These are phyloP conservation scores for Phyllosticta ampelicida DNA, from an alignment of 2,329 filamentous ascomycete species.

Conservation along the genomic window DNA sequence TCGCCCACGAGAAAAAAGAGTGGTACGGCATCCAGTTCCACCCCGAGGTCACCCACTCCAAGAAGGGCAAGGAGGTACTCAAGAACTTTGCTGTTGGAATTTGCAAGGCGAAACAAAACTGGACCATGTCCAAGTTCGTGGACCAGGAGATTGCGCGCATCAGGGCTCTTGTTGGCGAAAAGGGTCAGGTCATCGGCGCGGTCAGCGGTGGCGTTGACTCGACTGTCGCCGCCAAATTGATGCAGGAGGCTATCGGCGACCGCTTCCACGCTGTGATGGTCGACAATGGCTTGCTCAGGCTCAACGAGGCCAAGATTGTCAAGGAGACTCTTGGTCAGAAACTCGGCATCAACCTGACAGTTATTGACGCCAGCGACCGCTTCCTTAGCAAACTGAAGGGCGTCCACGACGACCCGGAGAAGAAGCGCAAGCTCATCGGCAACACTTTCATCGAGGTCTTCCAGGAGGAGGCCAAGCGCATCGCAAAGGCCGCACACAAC, in stretches of 20 bases:
- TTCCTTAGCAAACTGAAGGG: constrained; percentile 72
- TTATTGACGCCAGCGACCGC: constrained; percentile 65
- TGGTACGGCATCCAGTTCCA: constrained; percentile 84
- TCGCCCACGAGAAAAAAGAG: constrained; percentile 58
- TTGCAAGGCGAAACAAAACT: constrained; percentile 64
- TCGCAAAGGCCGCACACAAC: constrained; percentile 59
- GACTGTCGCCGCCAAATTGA: constrained; percentile 76
- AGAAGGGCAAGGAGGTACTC: constrained; percentile 58
- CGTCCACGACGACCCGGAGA: constrained; percentile 64
- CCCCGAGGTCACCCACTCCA: constrained; percentile 70
- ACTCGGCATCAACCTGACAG: constrained; percentile 80
- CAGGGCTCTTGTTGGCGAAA: constrained; percentile 66
- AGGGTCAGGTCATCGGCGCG: constrained; percentile 70
- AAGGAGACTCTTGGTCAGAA: constrained; percentile 68
- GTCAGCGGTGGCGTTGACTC: constrained; percentile 80
- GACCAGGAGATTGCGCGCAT: constrained; percentile 74
- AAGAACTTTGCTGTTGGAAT: constrained; percentile 78
- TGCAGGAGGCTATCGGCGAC: constrained; percentile 77
- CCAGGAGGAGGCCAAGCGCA: constrained; percentile 64
- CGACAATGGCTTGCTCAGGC: constrained; percentile 75
- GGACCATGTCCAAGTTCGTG: constrained; percentile 79
- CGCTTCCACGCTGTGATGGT: constrained; percentile 78
- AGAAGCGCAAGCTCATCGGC: constrained; percentile 86
- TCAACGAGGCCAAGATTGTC: constrained; percentile 75
- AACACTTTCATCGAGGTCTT: constrained; percentile 74